Conservation (phyloP, 148 eudicot species). For the Linanthus parryae region DNA sequence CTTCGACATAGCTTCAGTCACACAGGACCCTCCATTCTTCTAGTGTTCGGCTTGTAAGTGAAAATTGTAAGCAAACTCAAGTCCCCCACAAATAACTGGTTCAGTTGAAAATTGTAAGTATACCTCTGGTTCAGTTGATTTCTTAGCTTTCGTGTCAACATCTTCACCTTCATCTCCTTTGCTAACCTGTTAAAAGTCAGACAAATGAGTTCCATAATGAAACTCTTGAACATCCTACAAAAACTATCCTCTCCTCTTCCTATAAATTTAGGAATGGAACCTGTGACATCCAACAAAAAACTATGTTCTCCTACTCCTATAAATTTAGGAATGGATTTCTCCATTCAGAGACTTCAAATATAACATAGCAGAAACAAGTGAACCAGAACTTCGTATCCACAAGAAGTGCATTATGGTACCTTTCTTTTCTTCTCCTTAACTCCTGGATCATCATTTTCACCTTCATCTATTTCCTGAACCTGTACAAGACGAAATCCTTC, state of each 20-base stretch:
- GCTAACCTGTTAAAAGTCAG: constrained; percentile 13
- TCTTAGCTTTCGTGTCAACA: constrained; percentile 18
- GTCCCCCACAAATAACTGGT: too few relatives aligned
- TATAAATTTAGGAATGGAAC: constrained; percentile 4
- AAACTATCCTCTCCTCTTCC: constrained; percentile 5
- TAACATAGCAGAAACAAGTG: background rate
- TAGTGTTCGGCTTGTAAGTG: too few relatives aligned
- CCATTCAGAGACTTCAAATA: too few relatives aligned
- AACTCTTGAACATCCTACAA: background rate
- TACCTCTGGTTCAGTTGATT: constrained; percentile 44
- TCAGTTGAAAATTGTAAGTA: too few relatives aligned
- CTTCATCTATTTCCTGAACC: too few relatives aligned
- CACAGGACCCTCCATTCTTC: too few relatives aligned
- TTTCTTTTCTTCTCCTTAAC: background rate
- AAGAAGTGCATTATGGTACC: background rate
- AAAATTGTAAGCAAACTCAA: too few relatives aligned
- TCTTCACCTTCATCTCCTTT: constrained; percentile 22
- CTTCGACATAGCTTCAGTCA: too few relatives aligned
- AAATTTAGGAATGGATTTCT: constrained; percentile 2
- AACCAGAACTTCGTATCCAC: background rate
- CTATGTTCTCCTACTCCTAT: background rate
- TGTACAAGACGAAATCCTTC: too few relatives aligned
- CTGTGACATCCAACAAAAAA: background rate
- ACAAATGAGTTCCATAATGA: background rate
- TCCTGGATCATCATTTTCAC: too few relatives aligned